phyloP scores from a whole-genome alignment of 805 yeast species.

The Ogataea neopini region DNA sequence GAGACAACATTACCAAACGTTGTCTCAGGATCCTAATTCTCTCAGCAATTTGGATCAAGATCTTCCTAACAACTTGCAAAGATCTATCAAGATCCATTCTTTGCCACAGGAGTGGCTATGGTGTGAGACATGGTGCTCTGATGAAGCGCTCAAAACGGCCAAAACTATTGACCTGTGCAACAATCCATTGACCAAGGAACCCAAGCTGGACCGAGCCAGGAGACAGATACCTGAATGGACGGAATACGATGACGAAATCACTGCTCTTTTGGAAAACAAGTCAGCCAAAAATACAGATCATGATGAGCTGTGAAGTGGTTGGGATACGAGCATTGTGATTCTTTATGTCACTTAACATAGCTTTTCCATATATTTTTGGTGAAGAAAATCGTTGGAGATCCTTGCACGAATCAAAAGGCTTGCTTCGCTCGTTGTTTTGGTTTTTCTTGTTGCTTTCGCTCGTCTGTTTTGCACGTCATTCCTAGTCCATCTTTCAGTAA shows the following conservation, averaged over 20 bases:
- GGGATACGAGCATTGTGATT: no score
- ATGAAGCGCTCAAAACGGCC: slow-evolving; percentile 58
- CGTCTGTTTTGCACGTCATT: no score
- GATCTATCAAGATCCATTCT: slow-evolving; percentile 63
- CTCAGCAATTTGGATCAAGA: slow-evolving; percentile 88
- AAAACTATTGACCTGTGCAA: slow-evolving; percentile 83
- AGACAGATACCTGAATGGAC: slow-evolving; percentile 81
- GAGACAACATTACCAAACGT: slow-evolving; percentile 79
- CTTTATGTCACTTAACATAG: no score
- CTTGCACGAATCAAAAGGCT: no score
- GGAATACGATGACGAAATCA: slow-evolving; percentile 58
- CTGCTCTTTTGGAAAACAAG: slow-evolving; percentile 23
- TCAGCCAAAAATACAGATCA: slow-evolving; percentile 2
- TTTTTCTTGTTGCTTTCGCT: no score
- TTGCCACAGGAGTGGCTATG: slow-evolving; percentile 85
- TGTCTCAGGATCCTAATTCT: slow-evolving; percentile 78
- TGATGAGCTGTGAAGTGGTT: slow-evolving; percentile 21
- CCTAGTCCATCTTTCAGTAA: no score
- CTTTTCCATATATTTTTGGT: no score
- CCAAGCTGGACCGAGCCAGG: slow-evolving; percentile 71
- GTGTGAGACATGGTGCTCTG: slow-evolving; percentile 93
- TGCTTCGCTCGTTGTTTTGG: no score
- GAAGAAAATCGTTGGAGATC: no score
- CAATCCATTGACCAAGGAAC: slow-evolving; percentile 80
- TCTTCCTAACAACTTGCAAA: slow-evolving; percentile 84